Base-by-base conservation (phyloP, 164 flowering plant species). In the Liriodendron chinense region DNA sequence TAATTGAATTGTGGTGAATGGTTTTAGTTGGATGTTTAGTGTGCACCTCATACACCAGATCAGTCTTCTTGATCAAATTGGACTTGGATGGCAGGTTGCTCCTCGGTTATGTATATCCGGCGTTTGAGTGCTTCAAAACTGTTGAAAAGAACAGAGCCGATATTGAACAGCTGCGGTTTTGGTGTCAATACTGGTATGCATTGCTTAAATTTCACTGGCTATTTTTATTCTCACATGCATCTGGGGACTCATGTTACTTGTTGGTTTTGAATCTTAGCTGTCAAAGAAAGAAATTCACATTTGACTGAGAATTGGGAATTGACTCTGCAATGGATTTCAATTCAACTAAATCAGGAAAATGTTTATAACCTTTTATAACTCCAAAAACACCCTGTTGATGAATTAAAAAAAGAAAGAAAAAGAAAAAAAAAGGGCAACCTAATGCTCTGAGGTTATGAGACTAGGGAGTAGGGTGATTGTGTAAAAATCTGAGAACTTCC, bases 121-220 rank as follows among this genome's bases (percentile, higher is more conserved):
- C 97, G 23, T 88, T 88, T 74, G 86, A 92, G 68, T 94, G 98
- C 80, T 94, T 82, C 77, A 94, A 90, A 84, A 83, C 88, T 0
- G 82, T 93, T 59, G 96, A 89, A 78, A 89, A 83, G 79, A 88
- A 89, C 85, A 83, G 65, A 66, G 86, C 86, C 1, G 85, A 87
- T 49, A 90, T 84, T 7, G 86, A 86, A 25, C 88, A 89, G 68
- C 88, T 92, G 48, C 82, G 95, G 10, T 90, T 90, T 78, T 94
- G 98, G 98, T 94, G 98, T 72, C 92, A 90, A 83, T 94, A 92
- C 70, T 94, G 97, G 97, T 94, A 84, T 49, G 12, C 10, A 24
- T 24, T 20, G 4, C 14, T 74, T 10, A 20, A 47, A 10, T 63
- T 47, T 9, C 21, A 61, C 21, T 25, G 14, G 0, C 9, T 23